Evolutionary conservation across 2,329 filamentous ascomycete genomes (phyloP).

Genomic region (Cladophialophora immunda): DNA sequence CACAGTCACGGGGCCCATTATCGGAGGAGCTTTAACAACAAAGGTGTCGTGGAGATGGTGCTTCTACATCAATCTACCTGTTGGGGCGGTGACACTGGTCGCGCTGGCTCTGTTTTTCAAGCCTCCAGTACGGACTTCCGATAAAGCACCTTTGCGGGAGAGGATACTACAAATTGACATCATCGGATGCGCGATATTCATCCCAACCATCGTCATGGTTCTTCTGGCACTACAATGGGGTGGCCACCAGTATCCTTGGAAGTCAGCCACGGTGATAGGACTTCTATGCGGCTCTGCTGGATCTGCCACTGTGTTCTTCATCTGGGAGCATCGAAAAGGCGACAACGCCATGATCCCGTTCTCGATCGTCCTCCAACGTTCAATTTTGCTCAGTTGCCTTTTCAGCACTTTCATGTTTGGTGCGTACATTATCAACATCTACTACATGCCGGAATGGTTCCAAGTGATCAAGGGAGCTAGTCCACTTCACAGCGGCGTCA

Average conservation of each 20-base stretch:
- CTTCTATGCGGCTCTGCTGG: slow-evolving; percentile 42
- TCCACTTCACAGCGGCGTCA: slow-evolving; percentile 38
- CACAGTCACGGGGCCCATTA: slow-evolving; percentile 51
- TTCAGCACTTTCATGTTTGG: slow-evolving; percentile 45
- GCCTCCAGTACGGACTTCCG: slow-evolving; percentile 12
- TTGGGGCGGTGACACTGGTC: slow-evolving; percentile 50
- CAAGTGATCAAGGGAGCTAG: slow-evolving; percentile 52
- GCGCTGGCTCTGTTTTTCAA: slow-evolving; percentile 41
- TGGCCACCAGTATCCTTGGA: slow-evolving; percentile 38
- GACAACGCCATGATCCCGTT: slow-evolving; percentile 40
- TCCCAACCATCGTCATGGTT: slow-evolving; percentile 38
- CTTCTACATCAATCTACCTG: slow-evolving; percentile 56
- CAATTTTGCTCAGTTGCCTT: slow-evolving; percentile 26
- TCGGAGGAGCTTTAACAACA: slow-evolving; percentile 53
- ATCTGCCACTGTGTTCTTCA: slow-evolving; percentile 45
- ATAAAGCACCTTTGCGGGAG: slow-evolving; percentile 16
- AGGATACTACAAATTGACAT: slow-evolving; percentile 38
- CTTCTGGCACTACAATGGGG: slow-evolving; percentile 43
- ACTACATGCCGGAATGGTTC: slow-evolving; percentile 55
- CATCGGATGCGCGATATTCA: slow-evolving; percentile 40
- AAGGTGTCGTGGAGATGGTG: slow-evolving; percentile 45
- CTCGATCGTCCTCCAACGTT: slow-evolving; percentile 30
- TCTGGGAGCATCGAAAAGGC: slow-evolving; percentile 34
- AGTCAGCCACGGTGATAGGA: slow-evolving; percentile 40
- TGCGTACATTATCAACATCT: slow-evolving; percentile 39